These are phyloP conservation scores for Saccharomycopsis vini DNA, from an alignment of 805 yeast species.

Conservation along the genomic window DNA sequence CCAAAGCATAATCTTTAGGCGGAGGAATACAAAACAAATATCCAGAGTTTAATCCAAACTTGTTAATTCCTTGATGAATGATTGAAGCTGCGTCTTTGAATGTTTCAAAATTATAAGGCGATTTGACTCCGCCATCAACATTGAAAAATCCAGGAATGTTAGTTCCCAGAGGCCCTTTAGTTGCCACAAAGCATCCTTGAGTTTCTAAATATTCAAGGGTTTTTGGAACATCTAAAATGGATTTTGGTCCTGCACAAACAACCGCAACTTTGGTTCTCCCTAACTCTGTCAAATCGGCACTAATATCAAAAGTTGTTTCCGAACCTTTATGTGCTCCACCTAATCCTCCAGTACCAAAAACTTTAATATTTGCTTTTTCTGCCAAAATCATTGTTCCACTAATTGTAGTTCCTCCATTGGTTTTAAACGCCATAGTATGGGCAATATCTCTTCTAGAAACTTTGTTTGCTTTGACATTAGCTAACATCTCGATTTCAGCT, in stretches of 20 bases:
- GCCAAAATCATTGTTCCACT: slow-evolving; percentile 84
- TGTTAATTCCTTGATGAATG: slow-evolving; percentile 37
- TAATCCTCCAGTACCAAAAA: slow-evolving; percentile 88
- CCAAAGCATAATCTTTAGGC: slow-evolving; percentile 53
- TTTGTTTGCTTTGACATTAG: slow-evolving; percentile 36
- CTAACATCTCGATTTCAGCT: slow-evolving; percentile 42
- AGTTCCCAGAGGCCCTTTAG: slow-evolving; percentile 44
- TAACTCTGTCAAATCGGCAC: slow-evolving; percentile 82
- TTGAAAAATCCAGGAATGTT: slow-evolving; percentile 77
- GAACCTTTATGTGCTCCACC: slow-evolving; percentile 88
- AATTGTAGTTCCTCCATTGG: slow-evolving; percentile 85
- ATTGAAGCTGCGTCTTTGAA: slow-evolving; percentile 55
- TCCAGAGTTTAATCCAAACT: slow-evolving; percentile 54
- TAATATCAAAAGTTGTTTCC: slow-evolving; percentile 64
- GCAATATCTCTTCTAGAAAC: slow-evolving; percentile 79
- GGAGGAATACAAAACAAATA: slow-evolving; percentile 78
- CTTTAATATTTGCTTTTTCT: slow-evolving; percentile 62
- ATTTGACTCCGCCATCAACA: slow-evolving; percentile 60
- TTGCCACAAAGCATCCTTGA: slow-evolving; percentile 80
- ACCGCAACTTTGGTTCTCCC: slow-evolving; percentile 79
- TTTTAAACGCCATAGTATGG: slow-evolving; percentile 48
- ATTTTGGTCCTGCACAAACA: slow-evolving; percentile 89
- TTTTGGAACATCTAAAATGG: slow-evolving; percentile 68
- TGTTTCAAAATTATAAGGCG: slow-evolving; percentile 56
- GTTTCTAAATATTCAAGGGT: slow-evolving; percentile 86